These are phyloP conservation scores for Microdochium nivale DNA, from an alignment of 2,329 filamentous ascomycete species.

Conservation along the genomic window DNA sequence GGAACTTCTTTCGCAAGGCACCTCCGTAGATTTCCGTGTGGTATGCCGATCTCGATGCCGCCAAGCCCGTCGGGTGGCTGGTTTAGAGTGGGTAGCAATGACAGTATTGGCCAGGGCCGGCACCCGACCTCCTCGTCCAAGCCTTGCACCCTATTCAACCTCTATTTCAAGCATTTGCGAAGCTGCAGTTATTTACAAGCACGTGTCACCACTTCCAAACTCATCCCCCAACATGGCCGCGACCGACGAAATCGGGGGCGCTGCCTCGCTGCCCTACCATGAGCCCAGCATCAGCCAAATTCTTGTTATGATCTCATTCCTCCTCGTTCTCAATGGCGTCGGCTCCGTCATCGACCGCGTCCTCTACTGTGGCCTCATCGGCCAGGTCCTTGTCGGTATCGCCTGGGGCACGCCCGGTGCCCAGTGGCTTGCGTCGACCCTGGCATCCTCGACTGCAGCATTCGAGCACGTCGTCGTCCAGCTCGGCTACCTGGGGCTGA, in stretches of 20 bases:
- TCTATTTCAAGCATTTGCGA: too few relatives aligned
- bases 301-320: slow-evolving; percentile 51
- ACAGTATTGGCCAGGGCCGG: too few relatives aligned
- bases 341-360: slow-evolving; percentile 48
- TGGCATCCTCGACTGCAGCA: slow-evolving; percentile 5
- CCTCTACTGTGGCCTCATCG: slow-evolving; percentile 63
- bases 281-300: slow-evolving; percentile 53
- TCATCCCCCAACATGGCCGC: neutral
- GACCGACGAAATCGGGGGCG: neutral
- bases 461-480: slow-evolving; percentile 48
- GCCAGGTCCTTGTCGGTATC: slow-evolving; percentile 63
- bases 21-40: too few relatives aligned
- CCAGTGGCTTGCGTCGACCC: slow-evolving; percentile 43
- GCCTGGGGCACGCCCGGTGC: slow-evolving; percentile 61
- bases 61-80: too few relatives aligned
- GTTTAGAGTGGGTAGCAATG: too few relatives aligned
- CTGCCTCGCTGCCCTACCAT: slow-evolving; percentile 42
- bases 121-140: too few relatives aligned
- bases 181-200: too few relatives aligned
- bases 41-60: too few relatives aligned
- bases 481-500: slow-evolving; percentile 64
- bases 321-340: slow-evolving; percentile 52
- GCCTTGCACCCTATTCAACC: too few relatives aligned
- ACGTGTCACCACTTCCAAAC: neutral
- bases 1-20: too few relatives aligned